Conservation (phyloP, 352 stramenopile species). For the Globisporangium solare region DNA sequence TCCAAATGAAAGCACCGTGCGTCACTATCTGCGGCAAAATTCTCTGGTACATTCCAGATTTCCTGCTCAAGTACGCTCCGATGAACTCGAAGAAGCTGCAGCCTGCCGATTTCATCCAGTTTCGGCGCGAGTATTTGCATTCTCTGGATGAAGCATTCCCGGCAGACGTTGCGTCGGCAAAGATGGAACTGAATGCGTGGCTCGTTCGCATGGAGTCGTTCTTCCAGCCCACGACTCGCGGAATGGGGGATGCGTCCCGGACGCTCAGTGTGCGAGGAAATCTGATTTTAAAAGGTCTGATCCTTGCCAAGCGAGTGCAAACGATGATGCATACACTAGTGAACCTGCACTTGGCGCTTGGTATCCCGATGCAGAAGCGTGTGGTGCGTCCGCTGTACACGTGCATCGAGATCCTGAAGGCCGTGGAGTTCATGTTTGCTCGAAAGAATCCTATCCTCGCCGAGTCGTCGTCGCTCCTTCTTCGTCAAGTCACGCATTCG, state of each 20-base stretch:
- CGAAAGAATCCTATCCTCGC: conserved; percentile 80
- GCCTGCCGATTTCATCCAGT: conserved; percentile 68
- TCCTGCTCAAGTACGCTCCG: conserved; percentile 78
- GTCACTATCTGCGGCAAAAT: conserved; percentile 84
- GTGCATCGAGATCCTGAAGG: conserved; percentile 90
- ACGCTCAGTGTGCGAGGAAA: conserved; percentile 81
- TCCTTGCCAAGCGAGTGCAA: conserved; percentile 85
- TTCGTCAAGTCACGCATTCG: conserved; percentile 76
- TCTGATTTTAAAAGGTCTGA: conserved; percentile 89
- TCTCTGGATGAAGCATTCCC: conserved; percentile 81
- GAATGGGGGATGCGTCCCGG: conserved; percentile 62
- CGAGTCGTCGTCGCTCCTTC: conserved; percentile 65
- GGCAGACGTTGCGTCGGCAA: conserved; percentile 66
- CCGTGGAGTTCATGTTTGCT: conserved; percentile 91
- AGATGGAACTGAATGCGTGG: conserved; percentile 81
- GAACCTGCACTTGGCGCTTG: conserved; percentile 84
- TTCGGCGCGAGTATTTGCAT: conserved; percentile 73
- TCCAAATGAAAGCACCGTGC: conserved; percentile 75
- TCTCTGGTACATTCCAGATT: conserved; percentile 84
- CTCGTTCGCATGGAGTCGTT: conserved; percentile 86
- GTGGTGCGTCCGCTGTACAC: conserved; percentile 84
- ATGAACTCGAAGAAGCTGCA: conserved; percentile 84
- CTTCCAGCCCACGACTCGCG: conserved; percentile 78
- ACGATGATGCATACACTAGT: conserved; percentile 89
- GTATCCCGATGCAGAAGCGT: conserved; percentile 82